phyloP scores from a whole-genome alignment of 345 rosid genomes.

The Eucalyptus cloeziana region DNA sequence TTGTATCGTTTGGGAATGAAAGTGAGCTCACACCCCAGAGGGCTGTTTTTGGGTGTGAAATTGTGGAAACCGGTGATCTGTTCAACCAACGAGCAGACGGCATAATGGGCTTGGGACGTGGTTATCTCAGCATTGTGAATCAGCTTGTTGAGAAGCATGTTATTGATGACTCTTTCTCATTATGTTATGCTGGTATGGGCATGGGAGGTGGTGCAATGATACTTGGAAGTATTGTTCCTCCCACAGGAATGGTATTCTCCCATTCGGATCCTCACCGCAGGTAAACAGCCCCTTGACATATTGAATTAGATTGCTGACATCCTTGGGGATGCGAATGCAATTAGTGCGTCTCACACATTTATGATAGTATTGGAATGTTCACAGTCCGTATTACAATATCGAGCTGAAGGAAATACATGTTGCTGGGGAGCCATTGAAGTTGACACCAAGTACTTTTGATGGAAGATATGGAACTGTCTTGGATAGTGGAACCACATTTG shows the following conservation, averaged over 20 bases:
- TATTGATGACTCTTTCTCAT: constrained; percentile 71
- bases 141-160: constrained; percentile 76
- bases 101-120: constrained; percentile 91
- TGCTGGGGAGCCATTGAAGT: constrained; percentile 67
- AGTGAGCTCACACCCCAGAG: constrained; percentile 69
- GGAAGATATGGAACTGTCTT: constrained; percentile 69
- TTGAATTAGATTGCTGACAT: neutral
- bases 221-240: constrained; percentile 63
- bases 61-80: constrained; percentile 78
- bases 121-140: constrained; percentile 72
- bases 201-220: constrained; percentile 94
- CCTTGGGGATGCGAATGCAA: neutral
- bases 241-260: constrained; percentile 57
- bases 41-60: constrained; percentile 88
- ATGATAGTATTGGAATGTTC: constrained; percentile 91
- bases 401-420: constrained; percentile 84
- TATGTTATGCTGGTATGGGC: constrained; percentile 96
- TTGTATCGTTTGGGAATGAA: constrained; percentile 71
- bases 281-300: constrained; percentile 6
- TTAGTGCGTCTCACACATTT: constrained; percentile 63
- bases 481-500: constrained; percentile 92
- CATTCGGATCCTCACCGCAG: constrained; percentile 72
- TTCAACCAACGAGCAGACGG: constrained; percentile 89
- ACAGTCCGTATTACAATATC: constrained; percentile 97
- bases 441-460: constrained; percentile 50